Evolutionary conservation across 441 rosid genomes (phyloP).

Genomic region (Viola pubescens): DNA sequence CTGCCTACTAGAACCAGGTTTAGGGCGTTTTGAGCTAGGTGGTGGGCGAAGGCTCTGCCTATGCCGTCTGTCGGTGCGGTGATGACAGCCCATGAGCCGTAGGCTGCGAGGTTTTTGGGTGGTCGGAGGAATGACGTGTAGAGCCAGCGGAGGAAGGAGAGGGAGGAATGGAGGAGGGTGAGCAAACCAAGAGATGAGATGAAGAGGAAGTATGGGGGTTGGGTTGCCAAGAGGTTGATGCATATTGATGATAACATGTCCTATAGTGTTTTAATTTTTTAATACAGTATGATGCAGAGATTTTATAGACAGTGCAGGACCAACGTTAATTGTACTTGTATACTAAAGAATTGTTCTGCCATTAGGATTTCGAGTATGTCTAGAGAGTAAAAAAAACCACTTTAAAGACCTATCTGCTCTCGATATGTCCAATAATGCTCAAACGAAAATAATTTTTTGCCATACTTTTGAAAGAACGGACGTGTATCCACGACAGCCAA

Average conservation of each 20-base stretch:
- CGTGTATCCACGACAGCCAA: no score
- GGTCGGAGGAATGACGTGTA: conserved; percentile 33
- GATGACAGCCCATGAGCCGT: conserved; percentile 77
- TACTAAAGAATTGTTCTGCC: no score
- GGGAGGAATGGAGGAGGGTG: conserved; percentile 28
- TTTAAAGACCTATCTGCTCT: no score
- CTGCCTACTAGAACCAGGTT: conserved; percentile 62
- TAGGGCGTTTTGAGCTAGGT: conserved; percentile 49
- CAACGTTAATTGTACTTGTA: no score
- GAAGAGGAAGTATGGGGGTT: conserved; percentile 31
- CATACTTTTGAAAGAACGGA: no score
- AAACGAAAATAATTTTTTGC: no score
- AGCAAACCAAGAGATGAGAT: conserved; percentile 45
- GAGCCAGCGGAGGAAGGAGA: conserved; percentile 42
- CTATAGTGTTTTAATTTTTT: not conserved
- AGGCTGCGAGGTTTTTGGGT: conserved; percentile 34
- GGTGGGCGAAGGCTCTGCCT: conserved; percentile 60
- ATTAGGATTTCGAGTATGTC: no score
- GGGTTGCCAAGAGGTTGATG: conserved; percentile 15
- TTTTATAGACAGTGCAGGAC: no score
- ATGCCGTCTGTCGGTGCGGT: conserved; percentile 82
- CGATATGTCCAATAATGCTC: no score
- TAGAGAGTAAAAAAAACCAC: no score
- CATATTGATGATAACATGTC: conserved; percentile 21
- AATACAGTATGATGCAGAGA: not conserved